Base-by-base conservation (phyloP, 2,329 filamentous ascomycete genomes). In the Penicillium sp. region DNA sequence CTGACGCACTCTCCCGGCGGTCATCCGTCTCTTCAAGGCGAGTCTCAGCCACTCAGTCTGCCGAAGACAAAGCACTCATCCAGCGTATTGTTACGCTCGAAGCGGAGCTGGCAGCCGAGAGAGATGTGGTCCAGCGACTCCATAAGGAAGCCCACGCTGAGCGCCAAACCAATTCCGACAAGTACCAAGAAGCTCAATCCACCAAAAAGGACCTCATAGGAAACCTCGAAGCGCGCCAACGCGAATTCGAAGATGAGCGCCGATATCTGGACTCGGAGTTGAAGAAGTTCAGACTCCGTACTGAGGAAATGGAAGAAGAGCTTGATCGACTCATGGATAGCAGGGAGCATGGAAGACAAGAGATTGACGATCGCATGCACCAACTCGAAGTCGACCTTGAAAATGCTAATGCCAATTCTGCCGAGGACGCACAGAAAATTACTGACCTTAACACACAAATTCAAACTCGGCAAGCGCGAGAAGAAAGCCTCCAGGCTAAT, bases 161-260 rank as follows among this genome's bases (percentile, higher is more conserved):
- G 79, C 50, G 83, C 81, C 64, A 84, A 84, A 70, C 83, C 79
- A 65, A 82, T 85, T 65, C 84, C 84, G 69, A 87, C 83, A 77
- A 84, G 79, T 68, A 96, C 60, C 86, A 94, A 61, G 93, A 97
- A 72, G 90, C 86, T 6, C 91, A 94, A 65, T 92, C 91, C 3
- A 97, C 90, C 1, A 99, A 99, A 74, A 89, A 90, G 66, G 94
- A 97, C 72, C 84, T 99, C 10, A 86, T 99, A 76, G 88, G 91
- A 63, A 99, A 99, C 69, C 91, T 99, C 78, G 92, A 97, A 70
- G 90, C 92, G 13, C 84, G 95, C 63, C 91, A 97, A 74, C 86
- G 86, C 27, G 94, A 97, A 68, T 97, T 96, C 65, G 81, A 89
- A 36, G 86, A 87, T 49, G 93, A 97, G 73, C 86, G 94, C 39